Conservation (phyloP, 1,284 basidiomycete genomes). For the Vanrija sp. region DNA sequence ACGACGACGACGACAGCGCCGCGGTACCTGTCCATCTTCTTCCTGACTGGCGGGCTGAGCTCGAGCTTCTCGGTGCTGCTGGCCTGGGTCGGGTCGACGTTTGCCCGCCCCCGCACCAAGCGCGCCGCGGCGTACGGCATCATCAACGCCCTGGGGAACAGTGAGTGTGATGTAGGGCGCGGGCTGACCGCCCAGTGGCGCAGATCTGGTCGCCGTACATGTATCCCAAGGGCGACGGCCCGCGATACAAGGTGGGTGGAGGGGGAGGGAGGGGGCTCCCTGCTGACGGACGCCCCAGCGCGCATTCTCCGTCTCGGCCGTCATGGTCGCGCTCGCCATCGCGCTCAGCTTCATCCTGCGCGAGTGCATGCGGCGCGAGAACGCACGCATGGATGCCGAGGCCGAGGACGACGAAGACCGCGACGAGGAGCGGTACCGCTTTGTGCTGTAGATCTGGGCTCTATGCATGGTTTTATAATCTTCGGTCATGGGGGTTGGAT, state of each 20-base stretch:
- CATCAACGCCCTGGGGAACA: constrained; percentile 33
- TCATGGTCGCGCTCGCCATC: constrained; percentile 27
- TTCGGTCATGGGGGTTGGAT: no score
- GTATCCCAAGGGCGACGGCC: constrained; percentile 26
- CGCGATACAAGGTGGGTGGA: constrained; percentile 19
- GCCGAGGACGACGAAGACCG: not conserved
- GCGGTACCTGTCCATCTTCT: constrained; percentile 32
- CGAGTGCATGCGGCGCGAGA: constrained; percentile 24
- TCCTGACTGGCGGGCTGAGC: constrained; percentile 33
- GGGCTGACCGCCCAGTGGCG: constrained; percentile 14
- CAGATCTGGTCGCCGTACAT: constrained; percentile 42
- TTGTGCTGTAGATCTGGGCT: no score
- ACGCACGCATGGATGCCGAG: constrained; percentile 4
- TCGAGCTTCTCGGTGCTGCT: constrained; percentile 34
- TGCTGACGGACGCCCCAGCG: constrained; percentile 3
- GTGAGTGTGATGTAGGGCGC: constrained; percentile 2
- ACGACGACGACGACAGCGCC: constrained; percentile 26
- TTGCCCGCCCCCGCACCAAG: constrained; percentile 36
- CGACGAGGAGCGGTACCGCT: not conserved
- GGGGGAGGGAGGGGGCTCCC: no score
- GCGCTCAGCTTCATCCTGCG: constrained; percentile 25
- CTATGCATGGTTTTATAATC: no score
- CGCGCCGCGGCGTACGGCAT: constrained; percentile 37
- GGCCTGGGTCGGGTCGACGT: constrained; percentile 37
- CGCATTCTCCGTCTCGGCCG: constrained; percentile 31